Conservation (phyloP, 352 stramenopile species). For the Globisporangium solare region DNA sequence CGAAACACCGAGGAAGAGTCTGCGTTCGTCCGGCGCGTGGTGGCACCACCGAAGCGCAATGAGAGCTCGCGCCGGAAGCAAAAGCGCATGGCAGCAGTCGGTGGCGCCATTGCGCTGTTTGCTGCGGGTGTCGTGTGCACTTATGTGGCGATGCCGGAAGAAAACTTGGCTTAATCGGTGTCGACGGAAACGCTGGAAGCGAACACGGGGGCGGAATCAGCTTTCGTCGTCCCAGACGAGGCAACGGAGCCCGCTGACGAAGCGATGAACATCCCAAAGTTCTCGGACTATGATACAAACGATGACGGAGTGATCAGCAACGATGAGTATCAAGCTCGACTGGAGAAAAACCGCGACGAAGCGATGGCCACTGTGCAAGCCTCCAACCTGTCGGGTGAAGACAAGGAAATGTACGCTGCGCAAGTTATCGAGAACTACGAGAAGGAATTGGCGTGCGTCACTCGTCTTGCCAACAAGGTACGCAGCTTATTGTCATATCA, state of each 20-base stretch:
- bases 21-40: constrained; percentile 15
- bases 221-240: constrained; percentile 10
- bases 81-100: constrained; percentile 10
- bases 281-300: constrained; percentile 2
- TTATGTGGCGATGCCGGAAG: constrained; percentile 10
- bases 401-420: background rate
- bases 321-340: background rate
- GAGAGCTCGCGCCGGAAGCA: constrained; percentile 3
- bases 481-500: too few species aligned
- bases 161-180: background rate
- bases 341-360: background rate
- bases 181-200: constrained; percentile 1
- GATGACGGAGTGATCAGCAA: background rate
- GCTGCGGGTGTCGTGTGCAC: constrained; percentile 12
- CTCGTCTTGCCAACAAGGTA: background rate
- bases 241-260: constrained; percentile 1
- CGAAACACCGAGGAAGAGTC: constrained; percentile 14
- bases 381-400: background rate
- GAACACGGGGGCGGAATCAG: background rate
- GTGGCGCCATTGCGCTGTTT: constrained; percentile 7
- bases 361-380: background rate
- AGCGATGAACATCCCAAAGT: background rate
- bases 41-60: constrained; percentile 13
- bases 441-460: constrained; percentile 1
- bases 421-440: background rate